Conservation (phyloP, 108 stramenopile species). For the Phaeodactylum tricornutum region DNA sequence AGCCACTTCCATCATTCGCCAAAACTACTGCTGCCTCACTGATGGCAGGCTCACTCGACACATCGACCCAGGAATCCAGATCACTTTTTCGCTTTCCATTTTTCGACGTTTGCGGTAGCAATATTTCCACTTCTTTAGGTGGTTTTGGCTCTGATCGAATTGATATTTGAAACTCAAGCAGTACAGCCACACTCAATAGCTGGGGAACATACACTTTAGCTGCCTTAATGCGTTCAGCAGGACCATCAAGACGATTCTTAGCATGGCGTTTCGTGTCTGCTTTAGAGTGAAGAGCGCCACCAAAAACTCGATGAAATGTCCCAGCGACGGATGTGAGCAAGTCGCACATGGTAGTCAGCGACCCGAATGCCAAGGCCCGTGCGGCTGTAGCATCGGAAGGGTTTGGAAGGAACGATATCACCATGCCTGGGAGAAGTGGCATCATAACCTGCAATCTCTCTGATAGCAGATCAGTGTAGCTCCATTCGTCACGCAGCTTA, state of each 20-base stretch:
- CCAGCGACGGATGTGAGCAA: constrained; percentile 31
- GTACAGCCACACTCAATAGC: constrained; percentile 21
- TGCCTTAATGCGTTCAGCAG: constrained; percentile 7
- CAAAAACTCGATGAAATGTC: constrained; percentile 35
- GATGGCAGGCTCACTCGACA: constrained; percentile 17
- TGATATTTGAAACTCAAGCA: constrained; percentile 24
- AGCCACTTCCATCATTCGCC: neutral
- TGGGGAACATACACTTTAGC: constrained; percentile 26
- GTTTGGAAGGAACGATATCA: constrained; percentile 42
- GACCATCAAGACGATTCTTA: constrained; percentile 2
- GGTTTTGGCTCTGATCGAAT: neutral
- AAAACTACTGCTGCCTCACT: constrained; percentile 7
- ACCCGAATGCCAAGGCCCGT: too few species aligned
- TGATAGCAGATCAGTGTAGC: constrained; percentile 50
- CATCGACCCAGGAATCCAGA: constrained; percentile 34
- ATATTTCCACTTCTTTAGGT: neutral
- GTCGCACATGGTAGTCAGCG: constrained; percentile 17
- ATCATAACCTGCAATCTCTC: constrained; percentile 61
- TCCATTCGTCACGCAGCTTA: constrained; percentile 21
- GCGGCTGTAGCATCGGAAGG: constrained; percentile 4
- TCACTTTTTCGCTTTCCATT: constrained; percentile 9
- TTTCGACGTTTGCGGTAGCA: constrained; percentile 6
- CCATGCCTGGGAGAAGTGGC: constrained; percentile 64
- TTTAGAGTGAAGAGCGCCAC: constrained; percentile 23
- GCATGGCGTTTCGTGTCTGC: neutral